phyloP scores from a whole-genome alignment of 345 rosid species.

The Brassica carinata region DNA sequence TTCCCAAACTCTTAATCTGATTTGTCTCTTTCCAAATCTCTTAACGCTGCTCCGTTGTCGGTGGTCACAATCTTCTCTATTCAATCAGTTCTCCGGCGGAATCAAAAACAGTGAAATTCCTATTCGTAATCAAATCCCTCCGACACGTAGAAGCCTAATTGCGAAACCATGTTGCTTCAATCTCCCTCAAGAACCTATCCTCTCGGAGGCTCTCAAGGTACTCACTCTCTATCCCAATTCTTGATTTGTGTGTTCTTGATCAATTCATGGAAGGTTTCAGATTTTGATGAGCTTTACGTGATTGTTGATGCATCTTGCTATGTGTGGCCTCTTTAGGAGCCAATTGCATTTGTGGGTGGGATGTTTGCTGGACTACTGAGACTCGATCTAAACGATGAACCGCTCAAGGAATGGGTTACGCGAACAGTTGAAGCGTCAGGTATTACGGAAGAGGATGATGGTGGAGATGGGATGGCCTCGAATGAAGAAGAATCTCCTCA shows the following conservation, averaged over 20 bases:
- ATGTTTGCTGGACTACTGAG: conserved; percentile 45
- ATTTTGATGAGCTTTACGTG: neutral
- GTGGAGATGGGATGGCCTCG: conserved; percentile 24
- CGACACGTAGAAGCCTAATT: conserved; percentile 31
- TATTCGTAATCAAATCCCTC: conserved; percentile 1
- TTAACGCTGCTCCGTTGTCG: neutral
- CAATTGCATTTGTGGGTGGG: conserved; percentile 46
- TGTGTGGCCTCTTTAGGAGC: conserved; percentile 33
- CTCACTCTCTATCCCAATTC: neutral
- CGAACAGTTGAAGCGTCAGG: conserved; percentile 46
- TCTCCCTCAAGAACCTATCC: conserved; percentile 44
- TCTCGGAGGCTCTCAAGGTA: conserved; percentile 45
- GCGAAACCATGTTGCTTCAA: conserved; percentile 38
- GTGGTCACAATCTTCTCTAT: conserved; percentile 7
- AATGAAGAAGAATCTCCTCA: conserved; percentile 42
- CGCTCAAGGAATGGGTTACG: conserved; percentile 42
- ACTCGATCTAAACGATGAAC: conserved; percentile 43
- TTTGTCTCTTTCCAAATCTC: neutral
- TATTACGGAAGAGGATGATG: conserved; percentile 30
- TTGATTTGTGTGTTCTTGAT: conserved; percentile 9
- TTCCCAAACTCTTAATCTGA: neutral
- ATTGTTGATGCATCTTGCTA: neutral
- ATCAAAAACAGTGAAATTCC: conserved; percentile 3
- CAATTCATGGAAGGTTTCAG: no score
- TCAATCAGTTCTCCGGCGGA: conserved; percentile 31